These are phyloP conservation scores for Colletotrichum destructivum DNA, from an alignment of 2,329 filamentous ascomycete genomes.

Conservation along the genomic window DNA sequence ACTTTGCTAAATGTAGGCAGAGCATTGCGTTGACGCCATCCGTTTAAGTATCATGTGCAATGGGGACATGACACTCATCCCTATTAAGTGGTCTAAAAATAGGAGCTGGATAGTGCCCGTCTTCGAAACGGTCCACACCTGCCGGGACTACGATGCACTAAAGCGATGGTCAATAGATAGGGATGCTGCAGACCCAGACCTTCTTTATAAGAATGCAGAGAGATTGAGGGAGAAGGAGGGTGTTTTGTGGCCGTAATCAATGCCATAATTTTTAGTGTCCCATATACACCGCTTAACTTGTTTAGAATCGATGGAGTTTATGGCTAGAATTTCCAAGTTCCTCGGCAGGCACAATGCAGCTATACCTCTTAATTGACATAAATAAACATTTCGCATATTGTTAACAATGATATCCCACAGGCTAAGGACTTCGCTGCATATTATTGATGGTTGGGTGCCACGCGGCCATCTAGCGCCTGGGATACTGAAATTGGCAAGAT, in stretches of 20 bases:
- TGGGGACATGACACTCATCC: constrained; percentile 9
- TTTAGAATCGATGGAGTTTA: no score
- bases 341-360: no score
- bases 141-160: neutral
- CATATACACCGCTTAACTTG: no score
- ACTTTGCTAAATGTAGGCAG: neutral
- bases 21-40: constrained; percentile 4
- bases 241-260: neutral
- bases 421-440: no score
- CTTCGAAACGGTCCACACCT: neutral
- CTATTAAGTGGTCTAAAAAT: constrained; percentile 6
- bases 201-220: neutral
- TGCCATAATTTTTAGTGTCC: no score
- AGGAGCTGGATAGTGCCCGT: constrained; percentile 3
- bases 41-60: constrained; percentile 12
- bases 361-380: no score
- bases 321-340: no score
- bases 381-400: no score
- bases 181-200: neutral
- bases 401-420: no score
- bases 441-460: no score
- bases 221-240: neutral
- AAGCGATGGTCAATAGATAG: neutral
- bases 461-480: no score
- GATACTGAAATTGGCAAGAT: no score